Conservation (phyloP, 176 grass and related monocot species). For the Canna indica region DNA sequence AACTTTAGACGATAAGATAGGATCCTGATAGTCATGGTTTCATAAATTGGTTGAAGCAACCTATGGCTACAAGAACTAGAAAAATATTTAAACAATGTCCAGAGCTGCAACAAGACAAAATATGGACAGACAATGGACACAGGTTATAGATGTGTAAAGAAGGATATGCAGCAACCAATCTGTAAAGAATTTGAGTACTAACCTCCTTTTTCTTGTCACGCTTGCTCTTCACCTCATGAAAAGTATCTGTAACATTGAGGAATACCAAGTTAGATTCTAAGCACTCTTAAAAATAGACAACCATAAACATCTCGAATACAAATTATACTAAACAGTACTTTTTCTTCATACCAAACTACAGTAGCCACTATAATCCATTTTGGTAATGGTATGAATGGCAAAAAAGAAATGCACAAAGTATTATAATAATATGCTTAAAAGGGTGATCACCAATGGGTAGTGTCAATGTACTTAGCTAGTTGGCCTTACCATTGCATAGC, state of each 20-base stretch:
- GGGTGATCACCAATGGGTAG: no score
- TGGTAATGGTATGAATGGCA: not conserved
- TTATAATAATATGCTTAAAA: no score
- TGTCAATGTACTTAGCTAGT: no score
- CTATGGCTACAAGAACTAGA: not conserved
- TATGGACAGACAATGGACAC: not conserved
- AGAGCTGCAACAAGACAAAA: not conserved
- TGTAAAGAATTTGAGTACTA: slow-evolving; percentile 6
- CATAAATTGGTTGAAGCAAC: not conserved
- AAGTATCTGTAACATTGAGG: slow-evolving; percentile 44
- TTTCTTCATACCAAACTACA: not conserved
- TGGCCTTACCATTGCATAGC: no score
- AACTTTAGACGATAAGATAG: not conserved
- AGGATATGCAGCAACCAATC: not conserved
- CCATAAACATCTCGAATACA: not conserved
- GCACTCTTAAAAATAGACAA: not conserved
- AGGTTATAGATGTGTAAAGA: not conserved
- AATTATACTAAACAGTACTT: no score
- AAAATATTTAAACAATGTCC: not conserved
- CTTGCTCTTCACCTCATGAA: slow-evolving; percentile 68
- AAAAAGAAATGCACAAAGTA: not conserved
- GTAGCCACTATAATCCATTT: not conserved
- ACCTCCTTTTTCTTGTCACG: slow-evolving; percentile 79
- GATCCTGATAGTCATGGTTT: not conserved
- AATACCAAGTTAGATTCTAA: slow-evolving; percentile 22